Conservation (phyloP, 805 yeast species). For the Dipodascus geniculatus region DNA sequence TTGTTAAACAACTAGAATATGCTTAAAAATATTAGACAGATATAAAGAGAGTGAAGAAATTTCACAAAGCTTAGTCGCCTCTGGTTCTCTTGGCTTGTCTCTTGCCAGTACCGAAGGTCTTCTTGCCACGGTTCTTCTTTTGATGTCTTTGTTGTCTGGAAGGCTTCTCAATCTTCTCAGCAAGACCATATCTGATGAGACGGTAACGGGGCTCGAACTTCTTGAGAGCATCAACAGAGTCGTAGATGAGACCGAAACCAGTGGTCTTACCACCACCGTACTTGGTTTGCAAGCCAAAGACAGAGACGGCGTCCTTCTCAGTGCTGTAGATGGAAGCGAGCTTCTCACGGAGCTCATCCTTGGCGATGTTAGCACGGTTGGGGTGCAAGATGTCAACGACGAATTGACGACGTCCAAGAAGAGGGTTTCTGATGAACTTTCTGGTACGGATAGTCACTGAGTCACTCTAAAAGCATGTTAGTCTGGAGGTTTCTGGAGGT, state of each 20-base stretch:
- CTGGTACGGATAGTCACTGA: conserved; percentile 99
- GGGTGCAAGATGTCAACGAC: conserved; percentile 99
- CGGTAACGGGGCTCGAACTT: conserved; percentile 99
- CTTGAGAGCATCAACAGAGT: conserved; percentile 94
- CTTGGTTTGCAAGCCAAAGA: conserved; percentile 98
- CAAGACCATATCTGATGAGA: conserved; percentile 97
- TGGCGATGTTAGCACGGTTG: conserved; percentile 97
- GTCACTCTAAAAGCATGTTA: conserved; percentile 58
- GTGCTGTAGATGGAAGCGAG: conserved; percentile 81
- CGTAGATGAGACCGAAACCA: conserved; percentile 98
- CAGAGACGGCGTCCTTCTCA: conserved; percentile 90
- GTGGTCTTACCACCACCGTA: conserved; percentile 99
- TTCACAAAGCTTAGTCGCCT: conserved; percentile 9
- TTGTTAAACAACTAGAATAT: conserved; percentile 1
- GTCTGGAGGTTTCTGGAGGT: background rate
- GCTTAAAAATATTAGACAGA: background rate
- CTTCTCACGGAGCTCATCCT: conserved; percentile 97
- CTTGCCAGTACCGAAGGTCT: conserved; percentile 97
- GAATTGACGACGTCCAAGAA: conserved; percentile 98
- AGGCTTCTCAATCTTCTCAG: conserved; percentile 89
- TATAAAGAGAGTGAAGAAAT: background rate
- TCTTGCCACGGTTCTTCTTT: conserved; percentile 98
- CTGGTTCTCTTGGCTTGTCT: conserved; percentile 63
- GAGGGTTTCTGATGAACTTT: conserved; percentile 98
- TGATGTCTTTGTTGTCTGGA: conserved; percentile 99